Base-by-base conservation (phyloP, 2,329 filamentous ascomycete genomes). In the Coleophoma cylindrospora region DNA sequence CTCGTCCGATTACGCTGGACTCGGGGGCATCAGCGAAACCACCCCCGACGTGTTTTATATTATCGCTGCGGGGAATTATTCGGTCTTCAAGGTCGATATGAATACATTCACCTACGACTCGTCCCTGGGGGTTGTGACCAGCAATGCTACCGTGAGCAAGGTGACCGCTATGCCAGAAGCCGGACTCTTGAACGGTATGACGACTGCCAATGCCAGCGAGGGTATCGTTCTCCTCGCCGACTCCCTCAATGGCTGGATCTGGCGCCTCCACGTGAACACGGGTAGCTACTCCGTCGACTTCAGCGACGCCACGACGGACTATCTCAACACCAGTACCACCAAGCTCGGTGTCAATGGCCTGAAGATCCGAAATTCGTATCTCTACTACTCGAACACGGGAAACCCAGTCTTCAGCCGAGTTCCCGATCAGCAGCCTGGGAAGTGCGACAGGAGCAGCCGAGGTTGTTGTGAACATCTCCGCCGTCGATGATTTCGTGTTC, bases 11-110 rank as follows among this genome's bases (percentile, higher is more conserved):
- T 56, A 57, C 36, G 53, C 53, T 15, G 61, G 64, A 13, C 51
- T 65, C 6, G 54, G 64, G 5, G 68, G 68, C 2, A 70, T 71
- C 22, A 59, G 64, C 7, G 67, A 71, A 53, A 57, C 64, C n/a
- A 43, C 55, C 8, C 50, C 57, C 2, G 63, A 70, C 46, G 51
- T 66, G 32, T 72, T 68, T 51, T 52, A 52, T 34, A 40, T 56
- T 41, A 47, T 51, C 14, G 58, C 57, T 2, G 58, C 49, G 17
- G 55, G 55, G 4, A 33, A 51, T 5, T 50, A 50, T n/a, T 51
- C 60, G 13, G 51, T 65, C 33, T 65, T 52, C 37, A 54, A 61
- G 32, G 46, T 61, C 8, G 48, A 56, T n/a, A 53, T 63, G 47
- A 57, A 45, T 13, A 58, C 57, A 2, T 55, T 55, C 14, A 47